phyloP scores from a whole-genome alignment of 2,329 filamentous ascomycete species.

The Pyrenochaeta sp. region DNA sequence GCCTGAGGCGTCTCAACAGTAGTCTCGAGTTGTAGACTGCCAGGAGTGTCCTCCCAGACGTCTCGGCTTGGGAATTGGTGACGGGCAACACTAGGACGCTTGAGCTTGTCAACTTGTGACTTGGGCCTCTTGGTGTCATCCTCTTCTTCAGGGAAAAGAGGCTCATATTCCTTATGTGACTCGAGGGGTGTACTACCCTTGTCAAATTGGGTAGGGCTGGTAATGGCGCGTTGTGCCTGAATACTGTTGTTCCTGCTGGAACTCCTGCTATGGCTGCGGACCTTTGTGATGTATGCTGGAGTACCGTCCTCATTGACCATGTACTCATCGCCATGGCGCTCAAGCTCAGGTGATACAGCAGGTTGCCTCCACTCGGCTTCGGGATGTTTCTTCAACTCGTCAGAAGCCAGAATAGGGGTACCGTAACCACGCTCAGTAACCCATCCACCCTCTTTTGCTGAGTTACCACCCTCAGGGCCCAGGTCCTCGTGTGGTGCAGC shows the following conservation, averaged over 20 bases:
- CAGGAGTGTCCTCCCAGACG: conserved; percentile 95
- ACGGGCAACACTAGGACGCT: conserved; percentile 59
- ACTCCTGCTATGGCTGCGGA: conserved; percentile 61
- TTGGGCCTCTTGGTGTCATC: conserved; percentile 65
- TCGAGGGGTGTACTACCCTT: conserved; percentile 74
- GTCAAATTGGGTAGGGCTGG: conserved; percentile 56
- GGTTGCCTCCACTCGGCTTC: conserved; percentile 75
- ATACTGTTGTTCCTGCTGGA: conserved; percentile 66
- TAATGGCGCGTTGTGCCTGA: conserved; percentile 53
- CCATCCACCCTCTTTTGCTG: conserved; percentile 58
- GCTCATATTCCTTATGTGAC: conserved; percentile 93
- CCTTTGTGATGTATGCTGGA: conserved; percentile 58
- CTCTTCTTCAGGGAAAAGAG: conserved; percentile 81
- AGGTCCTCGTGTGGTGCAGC: conserved; percentile 62
- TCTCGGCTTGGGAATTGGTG: conserved; percentile 91
- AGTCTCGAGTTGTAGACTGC: conserved; percentile 77
- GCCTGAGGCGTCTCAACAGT: conserved; percentile 85
- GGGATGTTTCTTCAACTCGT: conserved; percentile 81
- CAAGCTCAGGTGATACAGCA: conserved; percentile 76
- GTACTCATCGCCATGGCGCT: conserved; percentile 65
- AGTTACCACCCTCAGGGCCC: conserved; percentile 56
- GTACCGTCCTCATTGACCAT: conserved; percentile 56
- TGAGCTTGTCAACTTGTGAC: conserved; percentile 64
- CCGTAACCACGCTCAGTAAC: conserved; percentile 70
- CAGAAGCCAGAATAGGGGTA: conserved; percentile 85